A percentile compares a stretch with the other conserved stretches of the same genome.
Evolutionary conservation across 1,284 basidiomycete species (phyloP).

Genomic region (Naganishia liquefaciens): DNA sequence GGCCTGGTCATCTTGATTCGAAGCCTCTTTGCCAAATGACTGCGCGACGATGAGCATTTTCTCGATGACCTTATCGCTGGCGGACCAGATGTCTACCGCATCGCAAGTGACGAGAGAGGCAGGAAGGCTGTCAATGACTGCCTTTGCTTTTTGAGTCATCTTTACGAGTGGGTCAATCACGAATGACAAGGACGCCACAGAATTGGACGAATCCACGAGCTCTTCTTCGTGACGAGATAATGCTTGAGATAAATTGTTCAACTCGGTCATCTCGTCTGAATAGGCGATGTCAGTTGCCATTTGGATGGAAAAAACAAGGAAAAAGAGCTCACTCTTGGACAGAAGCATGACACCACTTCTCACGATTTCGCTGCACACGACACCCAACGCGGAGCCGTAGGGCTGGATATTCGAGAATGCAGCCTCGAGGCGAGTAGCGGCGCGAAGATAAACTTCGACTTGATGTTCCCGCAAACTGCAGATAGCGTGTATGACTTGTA

Average conservation of each 20-base stretch:
- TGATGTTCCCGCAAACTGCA: not conserved
- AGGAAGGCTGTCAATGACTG: constrained; percentile 14
- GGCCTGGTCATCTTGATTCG: constrained; percentile 37
- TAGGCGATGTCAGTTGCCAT: not conserved
- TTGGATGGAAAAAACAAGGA: no score
- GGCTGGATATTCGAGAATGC: constrained; percentile 11
- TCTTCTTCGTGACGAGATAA: constrained; percentile 1
- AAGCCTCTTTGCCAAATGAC: constrained; percentile 55
- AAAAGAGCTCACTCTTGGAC: not conserved
- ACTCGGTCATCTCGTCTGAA: constrained; percentile 8
- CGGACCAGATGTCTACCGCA: constrained; percentile 37
- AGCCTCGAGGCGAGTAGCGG: not conserved
- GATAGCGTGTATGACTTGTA: constrained; percentile 11
- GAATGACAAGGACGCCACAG: not conserved
- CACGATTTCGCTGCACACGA: not conserved
- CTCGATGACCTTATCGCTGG: constrained; percentile 61
- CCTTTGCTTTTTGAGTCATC: constrained; percentile 11
- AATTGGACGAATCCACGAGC: not conserved
- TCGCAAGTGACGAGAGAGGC: constrained; percentile 20
- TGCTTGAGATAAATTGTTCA: not conserved
- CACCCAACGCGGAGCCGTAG: not conserved
- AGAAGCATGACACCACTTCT: constrained; percentile 17
- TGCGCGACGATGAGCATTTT: constrained; percentile 67
- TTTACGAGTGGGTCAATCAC: constrained; percentile 8
- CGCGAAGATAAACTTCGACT: not conserved